phyloP scores from a whole-genome alignment of 306 rosid genomes.

The Mimosa bimucronata region DNA sequence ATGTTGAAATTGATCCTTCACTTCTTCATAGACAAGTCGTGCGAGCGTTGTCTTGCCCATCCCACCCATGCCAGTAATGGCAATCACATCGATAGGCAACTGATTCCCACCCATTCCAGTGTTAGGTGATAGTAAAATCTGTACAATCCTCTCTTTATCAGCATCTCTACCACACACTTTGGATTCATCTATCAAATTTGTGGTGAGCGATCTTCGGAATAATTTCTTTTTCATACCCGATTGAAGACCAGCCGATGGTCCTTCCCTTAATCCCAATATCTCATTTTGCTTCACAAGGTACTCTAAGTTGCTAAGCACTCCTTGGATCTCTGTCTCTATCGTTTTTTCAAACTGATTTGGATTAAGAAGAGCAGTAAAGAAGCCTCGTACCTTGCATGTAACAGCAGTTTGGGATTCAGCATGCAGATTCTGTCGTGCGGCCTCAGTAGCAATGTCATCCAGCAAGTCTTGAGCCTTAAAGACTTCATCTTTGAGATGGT shows the following conservation, averaged over 20 bases:
- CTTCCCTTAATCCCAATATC: neutral
- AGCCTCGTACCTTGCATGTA: neutral
- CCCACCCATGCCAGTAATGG: too few relatives aligned
- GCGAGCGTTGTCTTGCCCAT: too few relatives aligned
- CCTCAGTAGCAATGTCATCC: conserved; percentile 26
- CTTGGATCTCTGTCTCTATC: neutral
- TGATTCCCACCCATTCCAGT: neutral
- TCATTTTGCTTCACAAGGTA: neutral
- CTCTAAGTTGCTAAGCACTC: neutral
- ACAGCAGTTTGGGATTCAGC: neutral
- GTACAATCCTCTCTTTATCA: neutral
- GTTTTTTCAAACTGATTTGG: neutral
- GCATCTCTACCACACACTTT: neutral
- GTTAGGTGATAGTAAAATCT: neutral
- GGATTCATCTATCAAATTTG: neutral
- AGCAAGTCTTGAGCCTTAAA: conserved; percentile 5
- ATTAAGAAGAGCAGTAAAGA: neutral
- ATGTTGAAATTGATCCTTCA: too few relatives aligned
- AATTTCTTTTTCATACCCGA: neutral
- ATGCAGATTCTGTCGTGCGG: neutral
- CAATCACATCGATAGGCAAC: neutral
- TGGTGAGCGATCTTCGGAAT: neutral
- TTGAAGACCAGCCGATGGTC: neutral
- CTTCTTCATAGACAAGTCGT: too few relatives aligned
- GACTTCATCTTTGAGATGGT: neutral